Conservation (phyloP, 2,329 filamentous ascomycete species). For the Pleurostoma richardsiae region DNA sequence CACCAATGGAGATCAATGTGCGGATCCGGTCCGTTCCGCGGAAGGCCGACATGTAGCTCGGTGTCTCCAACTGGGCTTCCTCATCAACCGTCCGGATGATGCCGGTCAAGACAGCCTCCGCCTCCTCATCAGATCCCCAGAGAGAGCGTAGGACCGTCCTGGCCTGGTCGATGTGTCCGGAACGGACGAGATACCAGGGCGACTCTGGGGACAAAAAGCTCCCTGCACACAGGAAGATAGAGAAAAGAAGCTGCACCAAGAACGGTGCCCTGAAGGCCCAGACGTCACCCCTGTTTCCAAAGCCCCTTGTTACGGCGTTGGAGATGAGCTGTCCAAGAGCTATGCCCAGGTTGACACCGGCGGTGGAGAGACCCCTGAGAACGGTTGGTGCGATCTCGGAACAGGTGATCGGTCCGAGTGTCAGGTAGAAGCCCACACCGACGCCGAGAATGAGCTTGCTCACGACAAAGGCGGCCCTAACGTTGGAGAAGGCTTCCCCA, state of each 20-base stretch:
- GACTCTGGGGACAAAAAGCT: background rate
- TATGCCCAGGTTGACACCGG: constrained; percentile 47
- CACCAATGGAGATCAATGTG: constrained; percentile 48
- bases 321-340: constrained; percentile 51
- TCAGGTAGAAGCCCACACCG: constrained; percentile 41
- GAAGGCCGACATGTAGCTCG: constrained; percentile 47
- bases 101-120: background rate
- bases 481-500: constrained; percentile 25
- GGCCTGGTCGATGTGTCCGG: background rate
- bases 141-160: background rate
- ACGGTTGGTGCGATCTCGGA: constrained; percentile 40
- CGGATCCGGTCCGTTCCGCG: constrained; percentile 52
- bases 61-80: constrained; percentile 43
- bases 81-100: background rate
- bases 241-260: background rate
- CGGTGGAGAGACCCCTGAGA: constrained; percentile 41
- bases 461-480: constrained; percentile 33
- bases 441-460: constrained; percentile 39
- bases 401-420: constrained; percentile 38
- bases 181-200: background rate
- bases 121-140: background rate
- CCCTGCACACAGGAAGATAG: background rate
- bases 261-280: background rate
- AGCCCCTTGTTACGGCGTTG: constrained; percentile 51
- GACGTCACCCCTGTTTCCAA: constrained; percentile 38